Percentiles rank a stretch among this genome's conserved stretches.
phyloP scores from a whole-genome alignment of 495 filamentous ascomycete genomes.

The Penicillium crystallinum region DNA sequence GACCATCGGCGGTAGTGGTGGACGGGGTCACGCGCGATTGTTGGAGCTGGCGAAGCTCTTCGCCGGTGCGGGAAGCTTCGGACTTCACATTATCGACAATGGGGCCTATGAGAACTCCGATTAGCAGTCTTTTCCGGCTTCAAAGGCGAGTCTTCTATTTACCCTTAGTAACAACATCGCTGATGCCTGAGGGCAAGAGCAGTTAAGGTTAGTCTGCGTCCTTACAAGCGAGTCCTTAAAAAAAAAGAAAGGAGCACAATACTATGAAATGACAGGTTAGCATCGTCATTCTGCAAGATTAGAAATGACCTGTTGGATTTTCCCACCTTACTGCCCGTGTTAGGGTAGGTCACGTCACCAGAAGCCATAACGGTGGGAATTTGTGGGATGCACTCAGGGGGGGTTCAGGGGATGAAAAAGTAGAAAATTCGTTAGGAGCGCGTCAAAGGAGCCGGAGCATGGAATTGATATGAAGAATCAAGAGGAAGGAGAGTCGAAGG shows the following conservation, averaged over 20 bases:
- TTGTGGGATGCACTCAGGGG: not conserved
- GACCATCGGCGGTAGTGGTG: slow-evolving; percentile 69
- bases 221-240: not conserved
- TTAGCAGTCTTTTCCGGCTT: slow-evolving; percentile 30
- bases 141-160: slow-evolving; percentile 6
- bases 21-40: slow-evolving; percentile 62
- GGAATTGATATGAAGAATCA: not conserved
- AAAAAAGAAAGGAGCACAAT: not conserved
- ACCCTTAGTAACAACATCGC: slow-evolving; percentile 32
- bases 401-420: not conserved
- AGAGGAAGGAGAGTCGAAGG: slow-evolving; percentile 12
- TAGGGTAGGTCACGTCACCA: slow-evolving; percentile 40
- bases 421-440: not conserved
- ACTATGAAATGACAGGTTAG: slow-evolving; percentile 13
- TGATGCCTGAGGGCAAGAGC: slow-evolving; percentile 17
- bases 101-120: slow-evolving; percentile 50
- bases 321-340: slow-evolving; percentile 44
- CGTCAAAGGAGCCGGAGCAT: not conserved
- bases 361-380: slow-evolving; percentile 25
- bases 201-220: slow-evolving; percentile 19
- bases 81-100: slow-evolving; percentile 72
- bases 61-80: slow-evolving; percentile 62
- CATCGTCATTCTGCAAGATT: slow-evolving; percentile 4
- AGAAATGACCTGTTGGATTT: slow-evolving; percentile 6
- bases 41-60: slow-evolving; percentile 72